Conservation (phyloP, 129 eudicot species). For the Chrysanthemum makinoi region DNA sequence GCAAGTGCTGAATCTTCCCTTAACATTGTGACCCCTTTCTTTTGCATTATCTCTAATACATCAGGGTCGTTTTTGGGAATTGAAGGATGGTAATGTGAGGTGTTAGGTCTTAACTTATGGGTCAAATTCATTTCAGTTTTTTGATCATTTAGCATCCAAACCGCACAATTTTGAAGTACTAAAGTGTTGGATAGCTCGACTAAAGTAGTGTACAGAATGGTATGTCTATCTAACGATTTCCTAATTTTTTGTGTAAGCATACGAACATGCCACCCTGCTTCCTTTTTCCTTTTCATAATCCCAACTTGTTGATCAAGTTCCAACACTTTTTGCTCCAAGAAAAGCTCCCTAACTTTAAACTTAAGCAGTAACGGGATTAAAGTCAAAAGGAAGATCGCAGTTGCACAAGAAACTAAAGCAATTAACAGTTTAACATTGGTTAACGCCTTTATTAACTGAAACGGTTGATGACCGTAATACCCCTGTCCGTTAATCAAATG, state of each 20-base stretch:
- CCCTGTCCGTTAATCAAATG: slow-evolving; percentile 88
- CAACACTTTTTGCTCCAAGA: slow-evolving; percentile 64
- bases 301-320: slow-evolving; percentile 89
- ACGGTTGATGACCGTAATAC: slow-evolving; percentile 69
- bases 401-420: slow-evolving; percentile 81
- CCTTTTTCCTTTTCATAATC: slow-evolving; percentile 75
- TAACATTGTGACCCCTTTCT: slow-evolving; percentile 64
- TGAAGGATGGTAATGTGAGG: slow-evolving; percentile 32
- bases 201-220: slow-evolving; percentile 64
- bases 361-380: slow-evolving; percentile 70
- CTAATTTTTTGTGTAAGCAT: slow-evolving; percentile 84
- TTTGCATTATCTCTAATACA: slow-evolving; percentile 52
- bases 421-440: slow-evolving; percentile 66
- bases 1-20: slow-evolving; percentile 57
- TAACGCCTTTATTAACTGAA: slow-evolving; percentile 69
- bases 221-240: slow-evolving; percentile 75
- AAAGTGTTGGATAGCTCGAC: slow-evolving; percentile 79
- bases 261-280: slow-evolving; percentile 66
- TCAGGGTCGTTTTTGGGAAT: slow-evolving; percentile 65
- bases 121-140: slow-evolving; percentile 64
- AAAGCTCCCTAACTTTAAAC: slow-evolving; percentile 71
- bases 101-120: slow-evolving; percentile 46
- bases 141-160: slow-evolving; percentile 71
- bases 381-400: slow-evolving; percentile 71
- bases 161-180: slow-evolving; percentile 69